Base-by-base conservation (phyloP, 805 yeast species). In the Nakazawaea wyomingensis region DNA sequence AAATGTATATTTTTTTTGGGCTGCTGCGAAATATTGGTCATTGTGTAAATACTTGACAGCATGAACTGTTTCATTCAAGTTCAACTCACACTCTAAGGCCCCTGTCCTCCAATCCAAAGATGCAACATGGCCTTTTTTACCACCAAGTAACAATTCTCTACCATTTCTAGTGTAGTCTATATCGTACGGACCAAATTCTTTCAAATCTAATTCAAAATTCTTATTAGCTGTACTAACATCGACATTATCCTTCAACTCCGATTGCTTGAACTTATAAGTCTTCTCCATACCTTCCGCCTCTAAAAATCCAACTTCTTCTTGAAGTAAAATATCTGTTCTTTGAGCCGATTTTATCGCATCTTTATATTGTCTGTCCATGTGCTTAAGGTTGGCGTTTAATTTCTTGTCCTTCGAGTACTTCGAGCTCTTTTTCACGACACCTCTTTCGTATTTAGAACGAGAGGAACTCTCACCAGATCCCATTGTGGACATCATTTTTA, bases 271-370 rank as follows among this genome's bases (percentile, higher is more conserved):
- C 62, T 85, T 86, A 66, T 69, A 87, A 0, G 99, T 93, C 60
- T 79, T 82, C 64, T 93, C 99, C 90, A 91, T 81, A n/a, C 82
- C 82, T 55, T 93, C 99, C 5, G 96, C 88, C 61, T 93, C 99
- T 48, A 93, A 61, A 54, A 71, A 84, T 36, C 99, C 99, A 4
- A 72, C 76, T 22, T 84, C 82, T 65, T 93, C 98, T 48, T 85
- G 86, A 27, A 88, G 66, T 49, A 93, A 71, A 54, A 88, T 73
- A 54, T 93, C 97, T 0, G 97, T 85, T 4, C 83, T 80, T 9
- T 90, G 88, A 2, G 96, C 96, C 8, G 88, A 74, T 50, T 73
- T 69, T n/a, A 85, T 76, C 1, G 96, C 95, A 47, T 82, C 84
- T 49, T 78, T 74, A 61, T 84, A 85, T 53, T 82, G 82, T 32